These are phyloP conservation scores for Clitopilus hobsonii DNA, from an alignment of 768 basidiomycete species.

Conservation along the genomic window DNA sequence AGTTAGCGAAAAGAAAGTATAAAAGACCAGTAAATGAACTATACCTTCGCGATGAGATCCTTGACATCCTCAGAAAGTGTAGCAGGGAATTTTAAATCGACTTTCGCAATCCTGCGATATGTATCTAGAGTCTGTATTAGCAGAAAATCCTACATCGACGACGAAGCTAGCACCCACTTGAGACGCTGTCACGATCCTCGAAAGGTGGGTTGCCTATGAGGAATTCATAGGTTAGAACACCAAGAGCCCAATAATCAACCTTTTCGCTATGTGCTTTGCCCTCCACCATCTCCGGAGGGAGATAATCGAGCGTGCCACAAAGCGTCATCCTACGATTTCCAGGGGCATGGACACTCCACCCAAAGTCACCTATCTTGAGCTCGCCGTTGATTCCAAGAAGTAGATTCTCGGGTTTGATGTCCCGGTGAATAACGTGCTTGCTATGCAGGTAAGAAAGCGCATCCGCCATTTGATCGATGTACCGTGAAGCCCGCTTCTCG, in stretches of 20 bases:
- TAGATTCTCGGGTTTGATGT: conserved; percentile 98
- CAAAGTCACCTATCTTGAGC: conserved; percentile 97
- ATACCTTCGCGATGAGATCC: conserved; percentile 59
- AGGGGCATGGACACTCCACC: conserved; percentile 97
- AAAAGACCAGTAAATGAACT: conserved; percentile 6
- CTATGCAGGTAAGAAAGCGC: conserved; percentile 87
- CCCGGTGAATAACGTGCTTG: conserved; percentile 97
- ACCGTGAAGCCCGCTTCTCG: conserved; percentile 83
- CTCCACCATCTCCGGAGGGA: conserved; percentile 99
- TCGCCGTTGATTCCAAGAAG: conserved; percentile 93
- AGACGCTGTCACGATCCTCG: conserved; percentile 76
- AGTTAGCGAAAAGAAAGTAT: background rate
- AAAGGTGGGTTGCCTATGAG: conserved; percentile 76
- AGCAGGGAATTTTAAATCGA: conserved; percentile 71
- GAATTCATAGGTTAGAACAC: conserved; percentile 96
- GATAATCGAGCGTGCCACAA: conserved; percentile 94
- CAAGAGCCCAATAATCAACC: conserved; percentile 96
- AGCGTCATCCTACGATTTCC: conserved; percentile 85
- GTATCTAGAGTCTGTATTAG: conserved; percentile 51
- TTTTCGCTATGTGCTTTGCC: conserved; percentile 82
- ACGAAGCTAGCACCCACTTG: conserved; percentile 43
- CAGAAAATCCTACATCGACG: background rate
- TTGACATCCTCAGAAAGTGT: conserved; percentile 58
- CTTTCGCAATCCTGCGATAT: conserved; percentile 82
- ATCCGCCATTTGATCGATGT: conserved; percentile 98